A percentile compares a stretch with the other conserved stretches of the same genome.
phyloP scores from a whole-genome alignment of 202 grass and related monocot genomes.

The Cymbopogon flexuosus region DNA sequence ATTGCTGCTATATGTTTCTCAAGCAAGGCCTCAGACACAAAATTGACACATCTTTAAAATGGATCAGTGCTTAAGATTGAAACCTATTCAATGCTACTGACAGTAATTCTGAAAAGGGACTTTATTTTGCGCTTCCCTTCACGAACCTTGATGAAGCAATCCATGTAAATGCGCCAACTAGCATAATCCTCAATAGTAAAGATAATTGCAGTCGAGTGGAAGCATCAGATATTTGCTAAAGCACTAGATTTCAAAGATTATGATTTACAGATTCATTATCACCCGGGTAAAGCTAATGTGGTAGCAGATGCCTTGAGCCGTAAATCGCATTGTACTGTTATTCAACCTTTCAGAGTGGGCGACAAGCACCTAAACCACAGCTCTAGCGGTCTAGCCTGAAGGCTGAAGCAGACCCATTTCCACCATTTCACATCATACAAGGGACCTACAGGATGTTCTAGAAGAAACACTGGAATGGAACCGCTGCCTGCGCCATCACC shows the following conservation, averaged over 20 bases:
- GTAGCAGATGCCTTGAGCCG: too few species aligned
- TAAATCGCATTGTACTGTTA: too few species aligned
- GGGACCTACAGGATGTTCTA: background rate
- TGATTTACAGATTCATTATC: too few species aligned
- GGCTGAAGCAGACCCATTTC: background rate
- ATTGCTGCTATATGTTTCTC: too few species aligned
- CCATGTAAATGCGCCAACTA: background rate
- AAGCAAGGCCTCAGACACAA: too few species aligned
- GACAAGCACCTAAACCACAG: background rate
- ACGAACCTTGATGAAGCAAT: background rate
- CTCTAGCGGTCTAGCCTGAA: background rate
- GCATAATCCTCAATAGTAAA: background rate
- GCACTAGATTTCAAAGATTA: background rate
- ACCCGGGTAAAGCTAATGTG: too few species aligned
- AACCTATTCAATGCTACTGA: background rate
- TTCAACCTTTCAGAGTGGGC: too few species aligned
- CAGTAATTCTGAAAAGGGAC: background rate
- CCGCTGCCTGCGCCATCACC: background rate
- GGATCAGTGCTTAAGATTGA: background rate
- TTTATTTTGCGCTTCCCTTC: background rate
- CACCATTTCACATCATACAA: background rate
- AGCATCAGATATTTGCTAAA: background rate
- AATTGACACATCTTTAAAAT: too few species aligned
- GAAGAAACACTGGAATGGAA: background rate
- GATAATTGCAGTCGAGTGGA: background rate